Evolutionary conservation across 1,284 basidiomycete species (phyloP), one percentile per base, ranked within the genome.

Genomic region (Pseudomicrostroma phylloplanum): DNA sequence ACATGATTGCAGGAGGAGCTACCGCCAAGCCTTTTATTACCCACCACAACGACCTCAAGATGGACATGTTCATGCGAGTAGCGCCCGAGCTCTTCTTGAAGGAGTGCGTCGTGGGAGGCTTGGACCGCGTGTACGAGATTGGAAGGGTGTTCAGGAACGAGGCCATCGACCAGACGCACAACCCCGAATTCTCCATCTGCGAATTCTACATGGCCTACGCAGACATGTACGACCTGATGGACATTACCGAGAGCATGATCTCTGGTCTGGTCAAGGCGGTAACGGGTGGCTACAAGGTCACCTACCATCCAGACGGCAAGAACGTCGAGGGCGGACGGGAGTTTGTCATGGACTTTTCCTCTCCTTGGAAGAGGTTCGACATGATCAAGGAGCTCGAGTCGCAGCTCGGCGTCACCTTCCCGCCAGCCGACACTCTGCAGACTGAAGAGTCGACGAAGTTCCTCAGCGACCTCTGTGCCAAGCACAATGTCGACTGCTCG

Each of bases 141-240:
- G 96, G 94, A 7, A 88, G 94, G 58, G 93, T 97, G 39, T 99
- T 98, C 86, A 84, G 96, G 78, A 99, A 98, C 81, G 96, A 99
- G 81, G 90, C 92, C 58, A 99, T 99, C 80, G 96, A 99, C 82
- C 84, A 97, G 74, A 99, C 94, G 42, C 75, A 78, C 71, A 72
- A 77, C 72, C 79, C 79, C 39, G 76, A 78, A 64, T 80, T 80
- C 61, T 91, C 91, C 21, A 96, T 97, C 81, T 98, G 94, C 85
- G 94, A 99, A 83, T 98, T 99, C 82, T 98, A 98, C 81, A 98
- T 99, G 94, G 94, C 94, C 30, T 98, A 97, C 78, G 94, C 94
- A 67, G 94, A 98, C 81, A 96, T 96, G 92, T 90, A 93, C 83
- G 96, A 98, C 79, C 69, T 98, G 65, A 97, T 98, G 94, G 93